phyloP scores from a whole-genome alignment of 2,329 filamentous ascomycete species.

The Aspergillus sergii region DNA sequence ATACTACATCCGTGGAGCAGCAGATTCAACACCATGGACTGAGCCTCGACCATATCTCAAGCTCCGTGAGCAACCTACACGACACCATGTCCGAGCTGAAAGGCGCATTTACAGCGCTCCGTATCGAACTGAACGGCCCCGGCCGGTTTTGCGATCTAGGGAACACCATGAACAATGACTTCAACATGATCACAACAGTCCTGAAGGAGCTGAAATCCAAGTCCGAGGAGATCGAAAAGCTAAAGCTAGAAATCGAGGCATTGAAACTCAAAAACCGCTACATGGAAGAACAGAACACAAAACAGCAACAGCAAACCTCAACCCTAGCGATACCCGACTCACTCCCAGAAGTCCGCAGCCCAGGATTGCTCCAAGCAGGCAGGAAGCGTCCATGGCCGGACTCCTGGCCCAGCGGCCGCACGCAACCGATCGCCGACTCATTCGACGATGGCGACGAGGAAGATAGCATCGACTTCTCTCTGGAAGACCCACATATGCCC shows the following conservation, averaged over 20 bases:
- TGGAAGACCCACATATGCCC: slow-evolving; percentile 24
- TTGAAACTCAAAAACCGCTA: slow-evolving; percentile 39
- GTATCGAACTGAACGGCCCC: slow-evolving; percentile 39
- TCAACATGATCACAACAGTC: slow-evolving; percentile 42
- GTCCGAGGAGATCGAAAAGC: slow-evolving; percentile 41
- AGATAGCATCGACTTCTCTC: slow-evolving; percentile 28
- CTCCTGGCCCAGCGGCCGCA: slow-evolving; percentile 26
- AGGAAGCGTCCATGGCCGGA: slow-evolving; percentile 37
- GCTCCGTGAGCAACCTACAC: slow-evolving; percentile 40
- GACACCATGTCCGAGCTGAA: slow-evolving; percentile 45
- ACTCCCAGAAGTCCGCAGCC: slow-evolving; percentile 36
- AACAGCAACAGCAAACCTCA: slow-evolving; percentile 9
- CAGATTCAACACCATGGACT: slow-evolving; percentile 41
- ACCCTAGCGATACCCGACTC: slow-evolving; percentile 13
- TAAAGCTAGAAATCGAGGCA: slow-evolving; percentile 42
- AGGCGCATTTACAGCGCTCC: slow-evolving; percentile 40
- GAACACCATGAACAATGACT: slow-evolving; percentile 24
- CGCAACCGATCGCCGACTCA: slow-evolving; percentile 34
- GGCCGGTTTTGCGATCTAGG: slow-evolving; percentile 26
- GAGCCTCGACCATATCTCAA: slow-evolving; percentile 42
- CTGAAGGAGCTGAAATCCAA: slow-evolving; percentile 42
- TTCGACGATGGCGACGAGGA: slow-evolving; percentile 35
- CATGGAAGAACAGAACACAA: slow-evolving; percentile 32
- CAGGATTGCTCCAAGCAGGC: slow-evolving; percentile 36
- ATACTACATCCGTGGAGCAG: slow-evolving; percentile 31